Evolutionary conservation across 305 asterid genomes (phyloP), one percentile per base, ranked within the genome.

Genomic region (Rubia peregrina): DNA sequence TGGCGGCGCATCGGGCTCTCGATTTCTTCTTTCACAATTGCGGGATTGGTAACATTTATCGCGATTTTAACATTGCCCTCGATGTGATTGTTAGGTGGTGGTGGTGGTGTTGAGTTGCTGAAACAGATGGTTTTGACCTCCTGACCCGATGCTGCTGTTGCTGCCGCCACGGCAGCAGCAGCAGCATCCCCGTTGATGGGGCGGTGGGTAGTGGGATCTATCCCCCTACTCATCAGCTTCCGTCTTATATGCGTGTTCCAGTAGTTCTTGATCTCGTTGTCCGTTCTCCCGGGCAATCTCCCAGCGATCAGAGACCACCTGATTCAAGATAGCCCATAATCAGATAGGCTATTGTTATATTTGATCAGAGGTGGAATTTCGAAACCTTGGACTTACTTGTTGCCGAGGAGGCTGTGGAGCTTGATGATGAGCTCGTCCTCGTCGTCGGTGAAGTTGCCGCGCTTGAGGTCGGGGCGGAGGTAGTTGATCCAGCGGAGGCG

Each of bases 221-320:
- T 88, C 2, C 97, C 97, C 0, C 90, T 68, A 80, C 86, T 84
- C 76, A 88, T 36, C 2, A 90, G 92, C 71, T 90, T 90, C 62
- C 97, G 68, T 75, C 89, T 80, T 24, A 90, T 90, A 46, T 90
- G 97, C 0, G 97, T 88, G 67, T 90, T 90, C 97, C 97, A 90
- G 6, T 90, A 90, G 42, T 90, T 90, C 70, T 90, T 88, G 42
- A 88, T 90, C 82, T 90, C 95, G 30, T 88, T 90, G 60, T 90
- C 96, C 0, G 96, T 90, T 82, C 96, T 77, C 33, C 97, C 97
- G 0, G 92, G 95, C 68, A 90, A 82, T 78, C 93, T 82, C 67
- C 93, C 97, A 0, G 97, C 97, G 69, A 90, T 90, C 4, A 90
- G 82, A 11, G 97, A 90, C 97, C 97, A 88, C 56, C 97, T 88